Evolutionary conservation across 305 asterid genomes (phyloP), one percentile per base, ranked within the genome.

Genomic region (Coffea humblotiana): DNA sequence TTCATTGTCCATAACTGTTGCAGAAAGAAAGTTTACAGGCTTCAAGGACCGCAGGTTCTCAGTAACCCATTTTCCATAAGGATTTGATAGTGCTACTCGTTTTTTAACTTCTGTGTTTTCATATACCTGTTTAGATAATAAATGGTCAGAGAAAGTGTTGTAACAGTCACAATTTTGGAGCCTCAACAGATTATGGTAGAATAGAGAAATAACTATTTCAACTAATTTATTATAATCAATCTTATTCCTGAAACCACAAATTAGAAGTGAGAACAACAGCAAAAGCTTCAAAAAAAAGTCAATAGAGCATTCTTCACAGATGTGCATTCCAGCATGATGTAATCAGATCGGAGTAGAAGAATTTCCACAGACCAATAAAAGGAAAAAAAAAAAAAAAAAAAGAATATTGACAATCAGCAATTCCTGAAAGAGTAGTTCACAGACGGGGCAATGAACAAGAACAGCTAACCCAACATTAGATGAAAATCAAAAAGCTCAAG

Each of bases 91-190:
- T 49, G 99, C 98, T 81, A 94, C 92, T 88, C 97, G 90, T 87
- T 86, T 92, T 90, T 96, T 96, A 66, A 96, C 99, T 85, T 96
- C 98, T 58, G 98, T 92, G 84, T 96, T 96, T 86, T 96, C 99
- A 80, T 86, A 94, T 67, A 96, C 99, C 99, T 96, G 80, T 47
- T 60, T 54, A 79, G 71, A 80, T 83, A 74, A 45, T 52, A 16
- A 82, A 78, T 81, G 60, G 72, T 67, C 66, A 82, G 75, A 79
- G 66, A 79, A 11, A 76, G 3, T n/a, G 19, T 51, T 40, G 25
- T 8, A 45, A 72, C 7, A 40, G 51, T 64, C 51, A 61, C 47
- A 75, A 12, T 32, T 25, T 23, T 13, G n/a, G 70, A 40, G n/a
- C 21, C 72, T 14, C 35, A 51, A 37, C 48, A n/a, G 23, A 58